Percentiles rank a stretch among this genome's conserved stretches.
Evolutionary conservation across 805 yeast species (phyloP).

Genomic region (Yamadazyma ubonensis): DNA sequence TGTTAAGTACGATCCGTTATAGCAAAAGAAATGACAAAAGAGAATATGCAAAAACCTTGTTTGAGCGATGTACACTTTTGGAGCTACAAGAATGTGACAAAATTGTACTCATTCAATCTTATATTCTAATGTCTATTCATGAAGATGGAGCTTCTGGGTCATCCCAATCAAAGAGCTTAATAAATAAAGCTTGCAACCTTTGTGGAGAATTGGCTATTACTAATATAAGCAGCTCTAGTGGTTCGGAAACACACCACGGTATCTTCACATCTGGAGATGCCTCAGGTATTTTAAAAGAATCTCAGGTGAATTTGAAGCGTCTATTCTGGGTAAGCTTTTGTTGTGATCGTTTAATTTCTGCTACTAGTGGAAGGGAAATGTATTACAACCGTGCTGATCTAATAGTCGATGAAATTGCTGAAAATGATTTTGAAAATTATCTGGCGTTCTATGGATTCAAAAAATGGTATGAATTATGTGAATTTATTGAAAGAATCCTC

Average conservation of each 20-base stretch:
- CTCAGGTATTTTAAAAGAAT: no score
- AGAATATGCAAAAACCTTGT: constrained; percentile 20
- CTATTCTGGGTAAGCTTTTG: constrained; percentile 29
- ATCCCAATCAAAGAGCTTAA: constrained; percentile 20
- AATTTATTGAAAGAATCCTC: constrained; percentile 24
- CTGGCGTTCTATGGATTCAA: constrained; percentile 22
- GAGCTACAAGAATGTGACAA: constrained; percentile 25
- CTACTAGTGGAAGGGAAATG: constrained; percentile 26
- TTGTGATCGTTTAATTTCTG: constrained; percentile 25
- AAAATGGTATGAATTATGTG: constrained; percentile 21
- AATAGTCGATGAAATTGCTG: constrained; percentile 21
- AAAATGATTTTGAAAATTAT: constrained; percentile 22
- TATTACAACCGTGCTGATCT: constrained; percentile 23
- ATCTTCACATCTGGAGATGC: not conserved
- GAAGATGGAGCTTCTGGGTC: constrained; percentile 31
- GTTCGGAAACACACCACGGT: not conserved
- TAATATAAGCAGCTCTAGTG: constrained; percentile 22
- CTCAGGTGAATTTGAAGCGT: constrained; percentile 14
- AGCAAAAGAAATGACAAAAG: constrained; percentile 19
- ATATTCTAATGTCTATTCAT: constrained; percentile 23
- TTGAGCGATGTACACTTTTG: constrained; percentile 22
- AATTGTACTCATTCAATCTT: constrained; percentile 26
- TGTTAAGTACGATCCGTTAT: constrained; percentile 22
- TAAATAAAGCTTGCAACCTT: constrained; percentile 23
- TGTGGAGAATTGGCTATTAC: constrained; percentile 28